phyloP scores from a whole-genome alignment of 2,329 filamentous ascomycete species.

The Fusarium xyrophilum region DNA sequence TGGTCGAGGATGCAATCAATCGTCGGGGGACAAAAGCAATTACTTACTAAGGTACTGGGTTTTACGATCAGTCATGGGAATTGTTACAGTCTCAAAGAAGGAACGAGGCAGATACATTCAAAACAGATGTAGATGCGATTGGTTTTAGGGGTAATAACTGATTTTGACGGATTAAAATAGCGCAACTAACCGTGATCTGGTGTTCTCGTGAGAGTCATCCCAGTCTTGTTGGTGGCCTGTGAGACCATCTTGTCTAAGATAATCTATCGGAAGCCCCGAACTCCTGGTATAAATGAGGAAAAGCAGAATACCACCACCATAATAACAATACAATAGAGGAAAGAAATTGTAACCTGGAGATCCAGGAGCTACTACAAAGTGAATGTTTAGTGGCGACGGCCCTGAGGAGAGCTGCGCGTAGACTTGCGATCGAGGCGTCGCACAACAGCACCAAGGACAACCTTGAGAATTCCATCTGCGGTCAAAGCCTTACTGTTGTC shows the following conservation, averaged over 20 bases:
- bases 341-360: background rate
- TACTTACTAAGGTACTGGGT: background rate
- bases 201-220: constrained; percentile 3
- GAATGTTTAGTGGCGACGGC: constrained; percentile 5
- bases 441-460: constrained; percentile 79
- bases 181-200: background rate
- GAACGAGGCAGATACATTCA: background rate
- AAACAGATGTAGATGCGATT: constrained; percentile 22
- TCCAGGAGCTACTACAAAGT: background rate
- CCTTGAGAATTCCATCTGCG: constrained; percentile 78
- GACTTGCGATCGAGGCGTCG: constrained; percentile 47
- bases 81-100: background rate
- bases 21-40: constrained; percentile 1
- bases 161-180: background rate
- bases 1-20: constrained; percentile 3
- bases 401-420: constrained; percentile 19
- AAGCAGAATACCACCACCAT: constrained; percentile 1
- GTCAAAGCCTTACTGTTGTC: constrained; percentile 57
- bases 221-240: background rate
- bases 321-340: constrained; percentile 1
- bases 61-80: constrained; percentile 21
- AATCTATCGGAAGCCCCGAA: background rate
- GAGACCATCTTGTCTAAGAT: background rate
- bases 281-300: constrained; percentile 21
- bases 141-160: constrained; percentile 9